Conservation (phyloP, 495 filamentous ascomycete genomes). For the Penicillium argentinense region DNA sequence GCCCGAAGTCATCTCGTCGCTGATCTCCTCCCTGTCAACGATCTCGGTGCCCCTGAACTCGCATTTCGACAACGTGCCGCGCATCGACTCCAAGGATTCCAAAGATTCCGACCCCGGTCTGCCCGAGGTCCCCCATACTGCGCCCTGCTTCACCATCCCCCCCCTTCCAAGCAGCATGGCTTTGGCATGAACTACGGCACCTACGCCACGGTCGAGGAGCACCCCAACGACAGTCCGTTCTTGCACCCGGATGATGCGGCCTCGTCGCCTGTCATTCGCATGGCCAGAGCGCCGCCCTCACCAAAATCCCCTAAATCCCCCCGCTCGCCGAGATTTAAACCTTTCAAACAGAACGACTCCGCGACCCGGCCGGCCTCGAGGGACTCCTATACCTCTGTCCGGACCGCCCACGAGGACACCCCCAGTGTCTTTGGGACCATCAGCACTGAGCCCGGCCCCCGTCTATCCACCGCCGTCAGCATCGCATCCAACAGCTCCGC, state of each 20-base stretch:
- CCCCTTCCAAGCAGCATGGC: slow-evolving; percentile 42
- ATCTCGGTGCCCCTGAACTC: slow-evolving; percentile 75
- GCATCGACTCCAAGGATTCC: slow-evolving; percentile 41
- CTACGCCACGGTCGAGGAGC: slow-evolving; percentile 42
- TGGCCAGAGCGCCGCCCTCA: slow-evolving; percentile 79
- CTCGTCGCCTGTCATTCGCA: slow-evolving; percentile 78
- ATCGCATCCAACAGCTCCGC: slow-evolving; percentile 42
- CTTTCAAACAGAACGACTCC: slow-evolving; percentile 34
- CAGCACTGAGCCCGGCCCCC: slow-evolving; percentile 41
- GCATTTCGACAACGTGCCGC: slow-evolving; percentile 67
- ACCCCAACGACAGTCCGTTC: slow-evolving; percentile 34
- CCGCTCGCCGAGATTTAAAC: slow-evolving; percentile 36
- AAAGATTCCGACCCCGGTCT: slow-evolving; percentile 41
- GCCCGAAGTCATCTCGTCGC: slow-evolving; percentile 88
- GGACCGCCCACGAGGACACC: slow-evolving; percentile 32
- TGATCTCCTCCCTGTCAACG: slow-evolving; percentile 87
- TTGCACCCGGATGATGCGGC: slow-evolving; percentile 76
- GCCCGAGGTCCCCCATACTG: slow-evolving; percentile 41
- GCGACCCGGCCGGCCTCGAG: slow-evolving; percentile 34
- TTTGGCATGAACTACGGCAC: slow-evolving; percentile 73
- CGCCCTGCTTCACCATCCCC: slow-evolving; percentile 31
- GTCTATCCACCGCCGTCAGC: slow-evolving; percentile 38
- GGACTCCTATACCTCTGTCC: slow-evolving; percentile 40
- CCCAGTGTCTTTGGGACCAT: slow-evolving; percentile 48
- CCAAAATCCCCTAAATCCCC: slow-evolving; percentile 54